Percentiles rank a stretch among this genome's conserved stretches.
These are phyloP conservation scores for Boletus vinaceobasis DNA, from an alignment of 768 basidiomycete species.

Conservation along the genomic window DNA sequence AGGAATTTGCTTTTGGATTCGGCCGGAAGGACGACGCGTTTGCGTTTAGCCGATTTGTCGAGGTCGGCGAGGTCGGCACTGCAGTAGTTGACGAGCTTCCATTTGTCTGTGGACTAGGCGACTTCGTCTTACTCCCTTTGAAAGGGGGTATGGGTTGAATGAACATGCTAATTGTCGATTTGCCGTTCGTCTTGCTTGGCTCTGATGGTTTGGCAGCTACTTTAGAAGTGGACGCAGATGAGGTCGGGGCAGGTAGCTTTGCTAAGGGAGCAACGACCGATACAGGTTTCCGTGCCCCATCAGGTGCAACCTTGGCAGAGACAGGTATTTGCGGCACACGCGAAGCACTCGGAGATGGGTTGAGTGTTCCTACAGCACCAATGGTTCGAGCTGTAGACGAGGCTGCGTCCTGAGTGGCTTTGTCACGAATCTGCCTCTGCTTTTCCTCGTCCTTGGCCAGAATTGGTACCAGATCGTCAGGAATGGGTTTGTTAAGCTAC, in stretches of 20 bases:
- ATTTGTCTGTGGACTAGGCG: constrained; percentile 29
- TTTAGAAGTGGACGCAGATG: constrained; percentile 31
- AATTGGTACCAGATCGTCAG: constrained; percentile 89
- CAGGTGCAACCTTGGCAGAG: constrained; percentile 30
- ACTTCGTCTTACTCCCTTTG: constrained; percentile 54
- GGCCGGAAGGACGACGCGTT: constrained; percentile 91
- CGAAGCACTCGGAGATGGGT: constrained; percentile 46
- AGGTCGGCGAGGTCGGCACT: constrained; percentile 50
- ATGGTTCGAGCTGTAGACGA: constrained; percentile 69
- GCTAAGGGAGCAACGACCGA: constrained; percentile 21
- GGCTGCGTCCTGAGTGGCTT: constrained; percentile 63
- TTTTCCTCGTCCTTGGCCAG: constrained; percentile 92
- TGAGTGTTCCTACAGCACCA: constrained; percentile 42
- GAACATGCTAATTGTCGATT: constrained; percentile 61
- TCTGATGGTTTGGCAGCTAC: constrained; percentile 28
- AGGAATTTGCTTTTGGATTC: constrained; percentile 73
- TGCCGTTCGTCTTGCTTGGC: constrained; percentile 38
- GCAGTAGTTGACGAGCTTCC: constrained; percentile 33
- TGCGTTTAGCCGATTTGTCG: constrained; percentile 71
- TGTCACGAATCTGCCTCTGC: constrained; percentile 79
- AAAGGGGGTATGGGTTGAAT: constrained; percentile 93
- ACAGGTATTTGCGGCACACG: constrained; percentile 35
- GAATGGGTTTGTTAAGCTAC: constrained; percentile 91
- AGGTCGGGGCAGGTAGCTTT: constrained; percentile 30
- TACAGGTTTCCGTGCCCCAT: constrained; percentile 26